Percentiles rank a stretch among this genome's conserved stretches.
Conservation (phyloP, 768 basidiomycete species). For the Filobasidium wieringae region DNA sequence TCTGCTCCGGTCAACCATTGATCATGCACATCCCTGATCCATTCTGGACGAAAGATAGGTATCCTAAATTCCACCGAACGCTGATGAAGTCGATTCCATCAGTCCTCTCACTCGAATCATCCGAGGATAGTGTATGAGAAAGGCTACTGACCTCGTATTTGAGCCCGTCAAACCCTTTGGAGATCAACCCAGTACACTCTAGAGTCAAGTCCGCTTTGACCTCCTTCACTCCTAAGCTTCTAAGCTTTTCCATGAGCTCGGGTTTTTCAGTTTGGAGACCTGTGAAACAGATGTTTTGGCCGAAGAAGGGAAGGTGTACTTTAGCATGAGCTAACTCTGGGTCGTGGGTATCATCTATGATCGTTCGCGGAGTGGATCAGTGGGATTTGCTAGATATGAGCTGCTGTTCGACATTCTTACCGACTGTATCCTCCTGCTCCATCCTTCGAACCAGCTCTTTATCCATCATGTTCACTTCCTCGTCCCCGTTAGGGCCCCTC, state of each 20-base stretch:
- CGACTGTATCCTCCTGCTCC: slow-evolving; percentile 22
- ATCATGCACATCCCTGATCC: slow-evolving; percentile 61
- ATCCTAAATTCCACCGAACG: slow-evolving; percentile 70
- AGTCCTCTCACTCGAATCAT: too few species aligned
- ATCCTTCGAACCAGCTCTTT: slow-evolving; percentile 20
- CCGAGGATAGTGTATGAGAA: too few species aligned
- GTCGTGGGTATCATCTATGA: neutral
- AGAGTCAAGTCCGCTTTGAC: slow-evolving; percentile 65
- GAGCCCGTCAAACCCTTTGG: slow-evolving; percentile 62
- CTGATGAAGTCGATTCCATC: too few species aligned
- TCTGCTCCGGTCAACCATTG: slow-evolving; percentile 72
- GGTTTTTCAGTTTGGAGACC: slow-evolving; percentile 43
- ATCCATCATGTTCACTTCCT: slow-evolving; percentile 22
- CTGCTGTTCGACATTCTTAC: slow-evolving; percentile 4
- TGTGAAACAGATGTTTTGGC: slow-evolving; percentile 10
- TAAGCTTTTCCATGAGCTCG: slow-evolving; percentile 59
- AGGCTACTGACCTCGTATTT: slow-evolving; percentile 62
- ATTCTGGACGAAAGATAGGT: slow-evolving; percentile 64
- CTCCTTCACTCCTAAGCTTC: slow-evolving; percentile 61
- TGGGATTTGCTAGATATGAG: neutral
- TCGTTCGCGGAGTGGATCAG: slow-evolving; percentile 13
- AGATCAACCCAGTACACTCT: slow-evolving; percentile 75
- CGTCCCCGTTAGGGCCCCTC: slow-evolving; percentile 4
- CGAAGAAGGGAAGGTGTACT: neutral
- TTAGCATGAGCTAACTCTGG: slow-evolving; percentile 18